Percentiles rank a stretch among this genome's conserved stretches.
phyloP scores from a whole-genome alignment of 441 rosid genomes.

The Euphorbia celastroides region DNA sequence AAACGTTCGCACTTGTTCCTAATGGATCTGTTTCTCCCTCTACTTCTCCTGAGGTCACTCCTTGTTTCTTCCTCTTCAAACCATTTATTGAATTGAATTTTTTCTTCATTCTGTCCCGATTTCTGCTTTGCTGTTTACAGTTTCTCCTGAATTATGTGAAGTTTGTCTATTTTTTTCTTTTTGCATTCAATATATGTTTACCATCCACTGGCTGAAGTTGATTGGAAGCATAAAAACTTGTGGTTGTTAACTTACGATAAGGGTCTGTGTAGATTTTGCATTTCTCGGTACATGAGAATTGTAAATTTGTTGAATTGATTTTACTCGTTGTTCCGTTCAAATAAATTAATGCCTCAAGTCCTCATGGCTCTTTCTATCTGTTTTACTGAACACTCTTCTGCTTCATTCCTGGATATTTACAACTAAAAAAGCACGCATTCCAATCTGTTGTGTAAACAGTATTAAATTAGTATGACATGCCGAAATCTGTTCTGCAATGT shows the following conservation, averaged over 20 bases:
- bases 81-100: not conserved
- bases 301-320: not conserved
- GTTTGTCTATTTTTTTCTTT: not conserved
- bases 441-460: too few species aligned
- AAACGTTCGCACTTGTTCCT: constrained; percentile 21
- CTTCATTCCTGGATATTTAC: not conserved
- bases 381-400: not conserved
- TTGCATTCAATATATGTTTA: not conserved
- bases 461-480: too few species aligned
- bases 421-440: not conserved
- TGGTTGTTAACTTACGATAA: not conserved
- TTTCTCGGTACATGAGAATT: not conserved
- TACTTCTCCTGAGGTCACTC: constrained; percentile 42
- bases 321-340: not conserved
- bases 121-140: too few species aligned
- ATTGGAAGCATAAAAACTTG: not conserved
- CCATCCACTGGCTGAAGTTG: not conserved
- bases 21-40: constrained; percentile 42
- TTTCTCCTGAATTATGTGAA: not conserved
- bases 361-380: not conserved
- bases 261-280: not conserved
- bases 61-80: not conserved
- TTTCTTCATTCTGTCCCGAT: not conserved
- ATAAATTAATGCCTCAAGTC: not conserved
- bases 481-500: too few species aligned